Conservation (phyloP, 2,329 filamentous ascomycete species). For the Scytalidium lignicola region DNA sequence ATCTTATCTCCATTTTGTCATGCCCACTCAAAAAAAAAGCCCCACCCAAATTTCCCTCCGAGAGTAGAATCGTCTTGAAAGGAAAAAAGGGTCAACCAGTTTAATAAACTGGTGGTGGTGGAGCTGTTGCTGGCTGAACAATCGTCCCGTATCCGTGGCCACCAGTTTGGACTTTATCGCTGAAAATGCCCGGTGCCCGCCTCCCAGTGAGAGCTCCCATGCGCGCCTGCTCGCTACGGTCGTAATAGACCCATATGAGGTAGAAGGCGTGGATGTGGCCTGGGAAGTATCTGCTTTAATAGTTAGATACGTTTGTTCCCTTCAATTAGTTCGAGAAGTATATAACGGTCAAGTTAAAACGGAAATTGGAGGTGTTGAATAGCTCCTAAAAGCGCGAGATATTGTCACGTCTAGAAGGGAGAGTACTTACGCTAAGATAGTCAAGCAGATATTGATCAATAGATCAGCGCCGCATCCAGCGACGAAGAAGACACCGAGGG, state of each 20-base stretch:
- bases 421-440: slow-evolving; percentile 29
- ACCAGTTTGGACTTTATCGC: slow-evolving; percentile 67
- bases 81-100: no score
- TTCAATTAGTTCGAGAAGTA: no score
- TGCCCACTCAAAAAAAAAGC: no score
- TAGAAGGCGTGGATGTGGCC: slow-evolving; percentile 31
- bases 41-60: no score
- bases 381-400: no score
- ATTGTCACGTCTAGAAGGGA: neutral
- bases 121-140: slow-evolving; percentile 14
- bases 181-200: slow-evolving; percentile 66
- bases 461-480: slow-evolving; percentile 36
- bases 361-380: no score
- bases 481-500: slow-evolving; percentile 34
- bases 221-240: slow-evolving; percentile 59
- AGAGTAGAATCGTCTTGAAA: no score
- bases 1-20: no score
- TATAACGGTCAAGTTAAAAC: no score
- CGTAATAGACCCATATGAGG: slow-evolving; percentile 73
- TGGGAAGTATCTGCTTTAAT: slow-evolving; percentile 34
- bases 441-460: slow-evolving; percentile 36
- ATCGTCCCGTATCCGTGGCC: slow-evolving; percentile 55
- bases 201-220: slow-evolving; percentile 46
- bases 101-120: neutral
- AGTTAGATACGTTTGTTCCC: slow-evolving; percentile 1